Evolutionary conservation across 177 flowering plant genomes (phyloP).

Genomic region (Tripterygium wilfordii): DNA sequence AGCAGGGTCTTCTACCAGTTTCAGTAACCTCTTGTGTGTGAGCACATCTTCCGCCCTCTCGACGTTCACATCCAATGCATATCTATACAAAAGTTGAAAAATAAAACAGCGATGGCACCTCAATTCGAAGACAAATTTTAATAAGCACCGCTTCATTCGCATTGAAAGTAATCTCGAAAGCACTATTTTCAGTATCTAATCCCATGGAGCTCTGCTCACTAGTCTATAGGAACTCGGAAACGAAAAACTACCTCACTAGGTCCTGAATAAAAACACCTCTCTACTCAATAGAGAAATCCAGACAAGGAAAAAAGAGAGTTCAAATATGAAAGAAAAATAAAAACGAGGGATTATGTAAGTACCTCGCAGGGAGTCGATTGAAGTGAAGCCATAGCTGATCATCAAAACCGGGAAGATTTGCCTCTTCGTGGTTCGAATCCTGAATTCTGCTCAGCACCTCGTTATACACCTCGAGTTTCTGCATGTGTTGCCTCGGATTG

Average conservation of each 20-base stretch:
- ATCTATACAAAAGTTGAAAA: conserved; percentile 35
- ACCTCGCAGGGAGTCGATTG: conserved; percentile 51
- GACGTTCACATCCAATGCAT: conserved; percentile 83
- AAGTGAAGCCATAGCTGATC: conserved; percentile 54
- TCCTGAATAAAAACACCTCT: no score
- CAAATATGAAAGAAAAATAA: not conserved
- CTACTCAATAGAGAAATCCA: no score
- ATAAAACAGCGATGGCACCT: no score
- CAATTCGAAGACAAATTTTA: no score
- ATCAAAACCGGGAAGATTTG: conserved; percentile 36
- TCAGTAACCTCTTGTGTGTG: conserved; percentile 60
- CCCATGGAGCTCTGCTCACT: no score
- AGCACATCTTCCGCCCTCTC: conserved; percentile 91
- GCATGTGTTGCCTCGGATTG: conserved; percentile 23
- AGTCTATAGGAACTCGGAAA: no score
- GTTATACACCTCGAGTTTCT: conserved; percentile 40
- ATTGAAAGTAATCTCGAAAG: no score
- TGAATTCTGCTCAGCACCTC: conserved; percentile 41
- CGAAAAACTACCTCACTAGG: no score
- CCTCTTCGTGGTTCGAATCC: conserved; percentile 32
- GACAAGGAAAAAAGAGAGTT: no score
- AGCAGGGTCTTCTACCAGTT: conserved; percentile 60
- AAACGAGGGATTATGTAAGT: not conserved
- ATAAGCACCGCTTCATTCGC: no score
- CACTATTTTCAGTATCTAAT: no score